These are phyloP conservation scores for Cadophora luteo-olivacea DNA, from an alignment of 2,329 filamentous ascomycete genomes.

Conservation along the genomic window DNA sequence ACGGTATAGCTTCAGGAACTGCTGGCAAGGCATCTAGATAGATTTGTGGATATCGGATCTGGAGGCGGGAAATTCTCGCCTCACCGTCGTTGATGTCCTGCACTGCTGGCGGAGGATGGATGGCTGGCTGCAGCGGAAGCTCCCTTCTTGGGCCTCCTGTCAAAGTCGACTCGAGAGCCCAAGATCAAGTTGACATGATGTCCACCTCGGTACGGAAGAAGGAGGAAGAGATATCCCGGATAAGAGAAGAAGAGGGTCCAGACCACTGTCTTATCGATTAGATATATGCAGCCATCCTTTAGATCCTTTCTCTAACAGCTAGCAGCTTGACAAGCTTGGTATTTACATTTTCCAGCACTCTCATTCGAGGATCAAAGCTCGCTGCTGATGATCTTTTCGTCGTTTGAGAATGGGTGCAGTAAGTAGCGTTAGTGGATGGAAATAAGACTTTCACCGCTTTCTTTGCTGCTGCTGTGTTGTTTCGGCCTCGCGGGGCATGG, in stretches of 20 bases:
- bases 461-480: background rate
- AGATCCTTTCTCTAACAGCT: background rate
- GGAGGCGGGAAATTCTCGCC: background rate
- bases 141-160: background rate
- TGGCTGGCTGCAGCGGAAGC: background rate
- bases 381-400: conserved; percentile 6
- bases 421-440: background rate
- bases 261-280: background rate
- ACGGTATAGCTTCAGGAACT: conserved; percentile 15
- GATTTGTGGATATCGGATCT: background rate
- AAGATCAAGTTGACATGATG: background rate
- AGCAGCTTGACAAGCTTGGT: background rate
- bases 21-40: conserved; percentile 5
- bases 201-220: background rate
- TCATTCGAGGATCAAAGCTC: conserved; percentile 13
- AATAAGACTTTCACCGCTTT: conserved; percentile 15
- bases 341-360: background rate
- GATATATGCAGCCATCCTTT: background rate
- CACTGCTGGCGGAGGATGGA: too few relatives aligned
- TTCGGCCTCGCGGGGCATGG: background rate
- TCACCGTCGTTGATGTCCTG: background rate
- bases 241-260: background rate
- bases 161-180: background rate
- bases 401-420: background rate
- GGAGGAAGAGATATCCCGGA: background rate